These are phyloP conservation scores for Hygrocybe coccinea DNA, from an alignment of 768 basidiomycete species.

Conservation along the genomic window DNA sequence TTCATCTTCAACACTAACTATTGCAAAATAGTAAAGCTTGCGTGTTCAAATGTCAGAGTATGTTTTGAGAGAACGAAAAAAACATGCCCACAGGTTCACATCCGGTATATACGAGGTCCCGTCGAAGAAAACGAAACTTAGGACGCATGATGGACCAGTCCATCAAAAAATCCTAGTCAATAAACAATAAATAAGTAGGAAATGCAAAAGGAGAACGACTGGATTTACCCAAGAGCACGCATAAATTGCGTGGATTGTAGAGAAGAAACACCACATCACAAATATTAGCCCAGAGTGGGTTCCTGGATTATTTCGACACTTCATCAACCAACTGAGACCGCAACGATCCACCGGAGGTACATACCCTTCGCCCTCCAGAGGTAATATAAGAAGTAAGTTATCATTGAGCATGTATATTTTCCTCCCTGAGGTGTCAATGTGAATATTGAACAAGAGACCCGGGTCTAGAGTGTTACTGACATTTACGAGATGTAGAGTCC, in stretches of 20 bases:
- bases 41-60: neutral
- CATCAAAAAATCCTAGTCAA: slow-evolving; percentile 69
- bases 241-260: slow-evolving; percentile 62
- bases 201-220: neutral
- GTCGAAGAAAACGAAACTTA: slow-evolving; percentile 58
- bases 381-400: slow-evolving; percentile 64
- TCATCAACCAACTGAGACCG: neutral
- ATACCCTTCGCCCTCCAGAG: slow-evolving; percentile 69
- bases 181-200: neutral
- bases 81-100: slow-evolving; percentile 47
- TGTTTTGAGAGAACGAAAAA: neutral
- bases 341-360: slow-evolving; percentile 1
- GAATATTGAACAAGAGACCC: slow-evolving; percentile 2
- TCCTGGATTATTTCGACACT: slow-evolving; percentile 8
- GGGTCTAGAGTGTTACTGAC: slow-evolving; percentile 34
- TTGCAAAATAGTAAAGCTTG: slow-evolving; percentile 77
- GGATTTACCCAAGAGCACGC: slow-evolving; percentile 73
- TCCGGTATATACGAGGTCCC: slow-evolving; percentile 68
- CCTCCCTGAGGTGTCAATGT: slow-evolving; percentile 53
- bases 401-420: slow-evolving; percentile 70
- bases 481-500: slow-evolving; percentile 80
- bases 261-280: slow-evolving; percentile 63
- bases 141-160: slow-evolving; percentile 84
- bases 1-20: slow-evolving; percentile 41
- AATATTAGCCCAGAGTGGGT: slow-evolving; percentile 54